Percentiles rank a stretch among this genome's conserved stretches.
phyloP scores from a whole-genome alignment of 352 stramenopile species.

The Phytophthora quininea region DNA sequence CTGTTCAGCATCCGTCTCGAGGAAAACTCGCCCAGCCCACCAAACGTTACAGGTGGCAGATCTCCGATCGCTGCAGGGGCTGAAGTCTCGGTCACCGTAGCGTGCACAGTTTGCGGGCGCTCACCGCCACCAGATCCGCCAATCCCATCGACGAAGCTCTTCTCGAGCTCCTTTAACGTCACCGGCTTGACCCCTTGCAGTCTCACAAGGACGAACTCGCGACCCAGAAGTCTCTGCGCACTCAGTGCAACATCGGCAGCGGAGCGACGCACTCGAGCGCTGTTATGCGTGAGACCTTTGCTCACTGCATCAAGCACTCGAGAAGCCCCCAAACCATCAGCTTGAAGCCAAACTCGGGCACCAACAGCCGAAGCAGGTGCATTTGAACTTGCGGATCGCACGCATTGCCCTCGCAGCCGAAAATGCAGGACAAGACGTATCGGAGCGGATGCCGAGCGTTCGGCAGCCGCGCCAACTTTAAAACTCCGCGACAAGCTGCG shows the following conservation, averaged over 20 bases:
- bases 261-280: constrained; percentile 74
- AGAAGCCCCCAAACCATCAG: constrained; percentile 64
- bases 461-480: constrained; percentile 73
- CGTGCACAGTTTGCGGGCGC: constrained; percentile 68
- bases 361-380: constrained; percentile 76
- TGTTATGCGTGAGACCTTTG: constrained; percentile 55
- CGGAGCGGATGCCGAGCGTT: constrained; percentile 68
- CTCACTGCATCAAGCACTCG: constrained; percentile 59
- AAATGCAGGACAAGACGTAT: constrained; percentile 77
- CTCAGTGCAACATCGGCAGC: constrained; percentile 82
- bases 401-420: constrained; percentile 58
- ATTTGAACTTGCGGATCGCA: constrained; percentile 77
- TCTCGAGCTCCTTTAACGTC: constrained; percentile 86
- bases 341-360: constrained; percentile 83
- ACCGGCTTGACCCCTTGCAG: constrained; percentile 78
- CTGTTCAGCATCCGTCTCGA: constrained; percentile 70
- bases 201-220: constrained; percentile 66
- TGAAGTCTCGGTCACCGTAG: constrained; percentile 26
- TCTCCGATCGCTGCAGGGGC: constrained; percentile 20
- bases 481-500: constrained; percentile 71
- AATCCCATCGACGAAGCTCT: constrained; percentile 71
- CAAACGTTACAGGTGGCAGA: constrained; percentile 57
- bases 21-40: constrained; percentile 23
- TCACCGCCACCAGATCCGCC: constrained; percentile 32
- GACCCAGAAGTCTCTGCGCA: constrained; percentile 77